Conservation (phyloP, 1,284 basidiomycete species). For the Cryptococcus sp. region DNA sequence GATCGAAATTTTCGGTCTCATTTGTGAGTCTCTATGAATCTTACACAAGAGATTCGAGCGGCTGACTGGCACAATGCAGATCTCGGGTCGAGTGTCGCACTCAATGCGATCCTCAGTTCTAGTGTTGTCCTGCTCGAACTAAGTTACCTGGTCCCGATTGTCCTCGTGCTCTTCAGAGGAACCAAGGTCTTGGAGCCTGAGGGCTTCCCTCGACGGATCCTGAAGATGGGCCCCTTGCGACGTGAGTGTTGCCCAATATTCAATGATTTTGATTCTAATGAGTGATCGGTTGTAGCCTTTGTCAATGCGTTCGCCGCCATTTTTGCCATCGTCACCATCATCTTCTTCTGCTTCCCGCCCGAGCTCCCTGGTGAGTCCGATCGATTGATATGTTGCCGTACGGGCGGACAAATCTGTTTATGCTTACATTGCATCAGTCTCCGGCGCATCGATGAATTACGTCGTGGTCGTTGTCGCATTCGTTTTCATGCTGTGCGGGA, state of each 20-base stretch:
- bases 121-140: constrained; percentile 53
- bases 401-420: too few species aligned
- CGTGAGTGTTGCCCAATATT: constrained; percentile 18
- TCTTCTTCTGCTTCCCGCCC: constrained; percentile 56
- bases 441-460: constrained; percentile 48
- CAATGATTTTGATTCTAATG: background rate
- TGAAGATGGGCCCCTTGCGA: constrained; percentile 15
- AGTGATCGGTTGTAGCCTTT: constrained; percentile 8
- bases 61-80: constrained; percentile 3
- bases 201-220: background rate
- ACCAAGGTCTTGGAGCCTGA: constrained; percentile 32
- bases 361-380: constrained; percentile 37
- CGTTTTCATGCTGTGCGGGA: constrained; percentile 6
- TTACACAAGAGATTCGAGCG: background rate
- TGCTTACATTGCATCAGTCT: background rate
- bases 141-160: constrained; percentile 50
- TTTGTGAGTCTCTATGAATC: constrained; percentile 32
- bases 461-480: constrained; percentile 34
- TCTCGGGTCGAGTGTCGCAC: constrained; percentile 59
- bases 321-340: constrained; percentile 49
- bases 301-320: constrained; percentile 45
- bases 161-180: constrained; percentile 45
- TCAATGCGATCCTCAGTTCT: constrained; percentile 54
- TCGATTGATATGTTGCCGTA: background rate
- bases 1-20: constrained; percentile 52